Percentiles rank a stretch among this genome's conserved stretches.
Conservation (phyloP, 192 early-diverging fungal genomes). For the Gryganskiella cystojenkinii region DNA sequence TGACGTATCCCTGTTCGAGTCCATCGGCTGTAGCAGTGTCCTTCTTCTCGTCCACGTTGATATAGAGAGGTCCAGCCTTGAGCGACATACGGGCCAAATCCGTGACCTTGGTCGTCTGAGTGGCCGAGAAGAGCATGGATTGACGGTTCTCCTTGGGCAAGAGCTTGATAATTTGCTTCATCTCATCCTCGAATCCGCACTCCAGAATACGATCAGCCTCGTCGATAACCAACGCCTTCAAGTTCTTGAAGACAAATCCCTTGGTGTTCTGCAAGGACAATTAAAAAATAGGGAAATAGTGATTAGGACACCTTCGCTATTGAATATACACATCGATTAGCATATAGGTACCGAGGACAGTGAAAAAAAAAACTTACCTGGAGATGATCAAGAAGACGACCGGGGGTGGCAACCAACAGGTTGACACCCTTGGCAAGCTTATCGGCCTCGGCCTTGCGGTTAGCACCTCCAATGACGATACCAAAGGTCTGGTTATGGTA, state of each 20-base stretch:
- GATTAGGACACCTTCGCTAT: background rate
- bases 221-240: constrained; percentile 94
- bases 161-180: constrained; percentile 96
- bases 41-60: constrained; percentile 98
- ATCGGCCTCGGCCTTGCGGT: constrained; percentile 95
- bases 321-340: background rate
- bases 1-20: constrained; percentile 97
- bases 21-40: constrained; percentile 95
- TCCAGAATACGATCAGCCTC: constrained; percentile 99
- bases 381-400: constrained; percentile 97
- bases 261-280: constrained; percentile 80
- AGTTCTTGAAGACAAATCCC: constrained; percentile 94
- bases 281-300: constrained; percentile 4
- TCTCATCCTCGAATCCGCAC: constrained; percentile 98
- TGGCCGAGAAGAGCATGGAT: constrained; percentile 99
- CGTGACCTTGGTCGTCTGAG: constrained; percentile 98
- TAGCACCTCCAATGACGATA: constrained; percentile 98
- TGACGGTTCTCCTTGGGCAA: constrained; percentile 92
- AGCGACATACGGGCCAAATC: constrained; percentile 98
- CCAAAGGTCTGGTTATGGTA: constrained; percentile 98
- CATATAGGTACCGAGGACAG: background rate
- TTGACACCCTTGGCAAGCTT: constrained; percentile 98
- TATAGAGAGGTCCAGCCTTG: constrained; percentile 96
- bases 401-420: constrained; percentile 95
- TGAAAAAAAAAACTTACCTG: constrained; percentile 68